Conservation (phyloP, 2,329 filamentous ascomycete species). For the Colletotrichum lindemuthianum region DNA sequence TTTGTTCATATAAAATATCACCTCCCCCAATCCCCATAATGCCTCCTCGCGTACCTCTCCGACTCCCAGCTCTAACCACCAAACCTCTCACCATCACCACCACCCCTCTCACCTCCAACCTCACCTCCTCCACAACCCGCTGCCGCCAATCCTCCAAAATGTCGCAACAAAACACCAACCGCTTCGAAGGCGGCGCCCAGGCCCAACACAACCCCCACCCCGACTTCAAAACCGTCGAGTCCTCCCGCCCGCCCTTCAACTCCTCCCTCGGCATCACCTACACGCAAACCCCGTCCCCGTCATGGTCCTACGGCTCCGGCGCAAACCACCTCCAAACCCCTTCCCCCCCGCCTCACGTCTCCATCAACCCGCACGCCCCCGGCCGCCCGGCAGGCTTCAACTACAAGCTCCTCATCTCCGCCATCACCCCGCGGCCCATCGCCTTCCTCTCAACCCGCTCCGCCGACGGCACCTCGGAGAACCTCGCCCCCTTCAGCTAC, state of each 20-base stretch:
- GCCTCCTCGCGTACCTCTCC: neutral
- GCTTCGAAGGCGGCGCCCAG: constrained; percentile 22
- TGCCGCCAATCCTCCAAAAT: neutral
- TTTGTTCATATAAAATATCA: too few species aligned
- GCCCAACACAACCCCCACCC: constrained; percentile 73
- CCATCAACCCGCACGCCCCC: constrained; percentile 82
- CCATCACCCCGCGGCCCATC: constrained; percentile 85
- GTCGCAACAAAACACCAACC: constrained; percentile 11
- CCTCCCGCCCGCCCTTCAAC: constrained; percentile 71
- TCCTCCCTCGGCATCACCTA: constrained; percentile 57
- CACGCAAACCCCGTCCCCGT: constrained; percentile 71
- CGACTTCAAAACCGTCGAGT: constrained; percentile 80
- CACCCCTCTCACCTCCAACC: neutral
- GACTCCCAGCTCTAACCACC: neutral
- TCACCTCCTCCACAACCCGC: neutral
- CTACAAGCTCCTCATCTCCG: constrained; percentile 92
- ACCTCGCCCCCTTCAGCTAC: constrained; percentile 90
- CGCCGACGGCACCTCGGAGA: constrained; percentile 68
- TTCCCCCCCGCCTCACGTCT: constrained; percentile 68
- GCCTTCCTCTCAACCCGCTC: constrained; percentile 67
- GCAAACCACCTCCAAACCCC: constrained; percentile 62
- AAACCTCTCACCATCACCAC: constrained; percentile 3
- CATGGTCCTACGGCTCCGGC: constrained; percentile 74
- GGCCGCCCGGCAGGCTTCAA: constrained; percentile 76
- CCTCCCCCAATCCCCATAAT: too few species aligned